Base-by-base conservation (phyloP, 257 asterid species). In the Plantago ovata region DNA sequence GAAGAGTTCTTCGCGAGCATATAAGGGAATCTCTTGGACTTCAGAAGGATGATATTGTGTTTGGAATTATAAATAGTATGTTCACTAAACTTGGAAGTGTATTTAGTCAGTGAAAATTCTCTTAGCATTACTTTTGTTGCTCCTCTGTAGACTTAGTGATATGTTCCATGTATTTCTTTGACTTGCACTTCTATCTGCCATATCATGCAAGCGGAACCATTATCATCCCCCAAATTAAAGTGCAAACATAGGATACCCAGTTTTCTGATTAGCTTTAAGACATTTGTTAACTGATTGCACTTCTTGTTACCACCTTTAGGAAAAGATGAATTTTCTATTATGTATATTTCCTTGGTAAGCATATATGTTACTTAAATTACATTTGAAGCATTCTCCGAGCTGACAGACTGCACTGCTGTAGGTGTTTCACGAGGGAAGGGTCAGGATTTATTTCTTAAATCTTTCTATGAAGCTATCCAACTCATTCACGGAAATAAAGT, bases 341-440 rank as follows among this genome's bases (percentile, higher is more conserved):
- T 33, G 38, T 38, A 15, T 40, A 3, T 57, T 40, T 23, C 20
- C 39, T 50, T 24, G 15, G n/a, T 66, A 38, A 56, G 42, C 61
- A 70, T 2, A 24, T 47, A 33, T 60, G 43, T 10, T 36, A 28
- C 50, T 48, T 56, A 48, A 38, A 42, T 56, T 60, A 39, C 49
- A 20, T 49, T 22, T 48, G 42, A 12, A 18, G 22, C 45, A 53
- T 36, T 56, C 53, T 57, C 60, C 72, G 46, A 75, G 38, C 75
- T 46, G 46, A 51, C 58, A 39, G 45, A 56, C 38, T 52, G 47
- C 64, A 62, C 55, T 53, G 53, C 48, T 79, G 69, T 75, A 92
- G 98, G 98, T 72, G 98, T 92, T 70, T 88, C 98, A 53, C 89
- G 98, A 52, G 98, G 96, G 58, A 92, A 92, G 75, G 96, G 96